Evolutionary conservation across 192 early-diverging fungal species (phyloP), one percentile per base, ranked within the genome.

Genomic region (Coemansia pectinata): DNA sequence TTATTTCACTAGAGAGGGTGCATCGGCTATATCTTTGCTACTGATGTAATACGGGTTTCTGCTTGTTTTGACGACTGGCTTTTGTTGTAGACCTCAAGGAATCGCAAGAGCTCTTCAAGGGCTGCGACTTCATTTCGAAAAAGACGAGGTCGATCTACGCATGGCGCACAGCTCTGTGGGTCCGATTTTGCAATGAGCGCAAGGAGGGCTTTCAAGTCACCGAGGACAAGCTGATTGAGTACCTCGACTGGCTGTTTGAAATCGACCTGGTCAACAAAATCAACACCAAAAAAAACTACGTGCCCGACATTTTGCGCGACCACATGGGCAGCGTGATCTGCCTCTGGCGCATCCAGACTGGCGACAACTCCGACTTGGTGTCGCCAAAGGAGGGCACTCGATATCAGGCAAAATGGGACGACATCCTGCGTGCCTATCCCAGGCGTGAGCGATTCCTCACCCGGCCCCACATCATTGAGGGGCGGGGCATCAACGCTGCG

Each of bases 351-450:
- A 73, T 84, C 19, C 81, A 84, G 68, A 84, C 76, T 10, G 73
- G 73, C 63, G 78, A 78, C 62, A 60, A 84, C 31, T 65, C 81
- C 40, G 81, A 84, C 19, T 38, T 84, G 9, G 75, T 70, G 12
- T 84, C 81, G 12, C 81, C 81, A 23, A 84, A 84, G 42, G 81
- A 84, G 33, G 81, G 81, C 17, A 76, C 73, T 38, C 76, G 76
- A 27, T 84, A 78, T 33, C 81, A 84, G 57, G 62, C 81, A n/a
- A 84, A 78, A 27, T 84, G 81, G 81, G 81, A 84, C 62, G 81
- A 83, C 40, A 83, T 83, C 17, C 45, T 84, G 67, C 81, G 81
- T 67, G 76, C 62, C 19, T 71, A 73, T 25, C 81, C 81, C 55
- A 70, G 81, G 4, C 73, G 81, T 38, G 81, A 84, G 57, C 77